A percentile compares a stretch with the other conserved stretches of the same genome.
These are phyloP conservation scores for Xenoacremonium recifei DNA, from an alignment of 2,329 filamentous ascomycete genomes.

Conservation along the genomic window DNA sequence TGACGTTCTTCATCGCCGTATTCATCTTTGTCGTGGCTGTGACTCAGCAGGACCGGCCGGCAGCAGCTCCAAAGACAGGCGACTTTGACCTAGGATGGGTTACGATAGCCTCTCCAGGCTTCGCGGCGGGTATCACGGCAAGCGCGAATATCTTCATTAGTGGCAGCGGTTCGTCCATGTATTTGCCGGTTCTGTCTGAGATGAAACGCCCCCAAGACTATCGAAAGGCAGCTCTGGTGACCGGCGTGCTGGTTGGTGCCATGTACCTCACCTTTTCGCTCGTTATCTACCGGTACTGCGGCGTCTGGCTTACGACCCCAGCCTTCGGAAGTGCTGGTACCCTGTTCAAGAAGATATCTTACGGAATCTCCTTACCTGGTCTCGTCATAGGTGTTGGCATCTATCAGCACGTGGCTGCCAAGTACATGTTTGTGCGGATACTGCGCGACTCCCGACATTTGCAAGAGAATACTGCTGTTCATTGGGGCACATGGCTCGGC, in stretches of 20 bases:
- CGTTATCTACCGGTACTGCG: conserved; percentile 30
- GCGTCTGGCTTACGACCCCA: conserved; percentile 27
- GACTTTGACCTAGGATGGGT: conserved; percentile 54
- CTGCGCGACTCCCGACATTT: conserved; percentile 27
- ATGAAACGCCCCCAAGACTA: conserved; percentile 36
- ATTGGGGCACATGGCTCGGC: conserved; percentile 27
- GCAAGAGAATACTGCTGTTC: conserved; percentile 18
- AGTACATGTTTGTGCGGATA: conserved; percentile 28
- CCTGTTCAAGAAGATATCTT: conserved; percentile 31
- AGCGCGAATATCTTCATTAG: conserved; percentile 55
- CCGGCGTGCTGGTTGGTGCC: conserved; percentile 21
- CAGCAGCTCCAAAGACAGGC: conserved; percentile 54
- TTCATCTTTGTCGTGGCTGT: conserved; percentile 47
- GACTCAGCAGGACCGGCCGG: conserved; percentile 50
- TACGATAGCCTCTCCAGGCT: conserved; percentile 49
- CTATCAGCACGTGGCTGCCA: conserved; percentile 24
- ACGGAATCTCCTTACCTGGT: conserved; percentile 30
- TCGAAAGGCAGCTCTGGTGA: conserved; percentile 22
- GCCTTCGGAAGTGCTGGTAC: conserved; percentile 27
- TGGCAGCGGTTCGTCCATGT: conserved; percentile 38
- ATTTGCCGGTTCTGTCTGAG: conserved; percentile 50
- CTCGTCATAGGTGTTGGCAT: conserved; percentile 30
- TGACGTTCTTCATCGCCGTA: conserved; percentile 55
- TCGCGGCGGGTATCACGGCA: conserved; percentile 53
- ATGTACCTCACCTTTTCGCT: conserved; percentile 29